Base-by-base conservation (phyloP, 106 monocot species). In the Amphibolis antarctica region DNA sequence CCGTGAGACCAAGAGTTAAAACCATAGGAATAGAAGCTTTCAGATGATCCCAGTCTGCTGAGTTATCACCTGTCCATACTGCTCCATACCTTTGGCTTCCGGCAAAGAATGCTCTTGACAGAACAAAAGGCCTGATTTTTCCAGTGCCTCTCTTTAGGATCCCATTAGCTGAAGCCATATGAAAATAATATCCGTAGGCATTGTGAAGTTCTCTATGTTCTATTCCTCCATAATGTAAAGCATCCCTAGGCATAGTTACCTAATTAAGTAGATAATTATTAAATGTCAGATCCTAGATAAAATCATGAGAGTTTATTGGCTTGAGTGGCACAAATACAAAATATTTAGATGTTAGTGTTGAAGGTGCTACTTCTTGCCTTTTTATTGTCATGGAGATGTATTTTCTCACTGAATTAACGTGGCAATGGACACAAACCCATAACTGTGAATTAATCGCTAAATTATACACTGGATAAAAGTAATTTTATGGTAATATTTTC, bases 161-260 rank as follows among this genome's bases (percentile, higher is more conserved):
- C 23, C 98, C 98, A 75, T 83, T 78, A 60, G 88, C 65, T 31
- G 98, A 74, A 66, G 91, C 98, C 98, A 99, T 99, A 76, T 87
- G 88, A 59, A 99, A 85, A 75, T 81, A 99, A 68, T 88, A 92
- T 12, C 98, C 98, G 69, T 99, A 91, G 9, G 83, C 91, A 79
- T 99, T 99, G 70, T 99, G 98, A 36, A 99, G n/a, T 75, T 99
- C 98, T 42, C 98, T 63, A 67, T 99, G 91, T 62, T 99, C 98
- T n/a, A 80, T 66, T 10, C 78, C 85, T 66, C 87, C 91, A 73
- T 81, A 83, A 72, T 99, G 98, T 26, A 88, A 42, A 55, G 81
- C 79, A 79, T 99, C 98, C 74, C 98, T 99, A 9, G 98, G 91
- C 91, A 99, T 91, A 25, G 85, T 85, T 54, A 99, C 59, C 96